A percentile compares a stretch with the other conserved stretches of the same genome.
Conservation (phyloP, 2,329 filamentous ascomycete species). For the Colletotrichum theobromicola region DNA sequence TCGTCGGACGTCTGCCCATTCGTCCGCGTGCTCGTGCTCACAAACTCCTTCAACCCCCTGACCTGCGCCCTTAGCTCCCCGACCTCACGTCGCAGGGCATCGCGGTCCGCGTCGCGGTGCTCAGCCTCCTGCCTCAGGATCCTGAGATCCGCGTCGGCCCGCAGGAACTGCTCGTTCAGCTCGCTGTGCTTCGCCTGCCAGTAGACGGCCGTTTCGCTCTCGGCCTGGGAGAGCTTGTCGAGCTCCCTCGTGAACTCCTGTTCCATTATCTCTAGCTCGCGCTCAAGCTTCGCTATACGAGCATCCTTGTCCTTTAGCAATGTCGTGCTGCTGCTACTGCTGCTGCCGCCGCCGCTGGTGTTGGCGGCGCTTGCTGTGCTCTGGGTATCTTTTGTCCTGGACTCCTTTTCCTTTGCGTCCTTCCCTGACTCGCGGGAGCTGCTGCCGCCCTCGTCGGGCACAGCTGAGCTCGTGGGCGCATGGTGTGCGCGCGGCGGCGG, state of each 20-base stretch:
- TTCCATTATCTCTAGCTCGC: constrained; percentile 58
- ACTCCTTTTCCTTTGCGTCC: constrained; percentile 31
- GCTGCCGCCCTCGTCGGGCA: constrained; percentile 27
- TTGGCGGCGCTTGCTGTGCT: not conserved
- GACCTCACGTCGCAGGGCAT: constrained; percentile 60
- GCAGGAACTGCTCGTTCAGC: constrained; percentile 57
- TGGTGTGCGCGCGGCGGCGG: constrained; percentile 44
- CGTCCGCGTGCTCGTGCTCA: constrained; percentile 68
- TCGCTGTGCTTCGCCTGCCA: constrained; percentile 63
- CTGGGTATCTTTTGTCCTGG: constrained; percentile 18
- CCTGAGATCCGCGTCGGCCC: constrained; percentile 58
- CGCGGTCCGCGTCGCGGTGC: constrained; percentile 49
- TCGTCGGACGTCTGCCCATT: constrained; percentile 70
- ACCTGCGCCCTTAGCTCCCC: constrained; percentile 63
- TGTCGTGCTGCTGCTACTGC: constrained; percentile 20
- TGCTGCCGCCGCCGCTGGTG: constrained; percentile 25
- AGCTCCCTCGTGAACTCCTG: constrained; percentile 58
- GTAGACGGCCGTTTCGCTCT: constrained; percentile 60
- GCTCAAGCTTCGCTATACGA: constrained; percentile 57
- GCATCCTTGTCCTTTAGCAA: constrained; percentile 53
- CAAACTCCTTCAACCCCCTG: constrained; percentile 72
- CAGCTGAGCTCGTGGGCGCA: constrained; percentile 37
- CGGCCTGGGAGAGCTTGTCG: constrained; percentile 56
- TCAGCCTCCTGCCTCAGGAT: constrained; percentile 56
- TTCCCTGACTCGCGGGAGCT: not conserved